Percentiles rank a stretch among this genome's conserved stretches.
Evolutionary conservation across 257 asterid genomes (phyloP).

Genomic region (Sherardia arvensis): DNA sequence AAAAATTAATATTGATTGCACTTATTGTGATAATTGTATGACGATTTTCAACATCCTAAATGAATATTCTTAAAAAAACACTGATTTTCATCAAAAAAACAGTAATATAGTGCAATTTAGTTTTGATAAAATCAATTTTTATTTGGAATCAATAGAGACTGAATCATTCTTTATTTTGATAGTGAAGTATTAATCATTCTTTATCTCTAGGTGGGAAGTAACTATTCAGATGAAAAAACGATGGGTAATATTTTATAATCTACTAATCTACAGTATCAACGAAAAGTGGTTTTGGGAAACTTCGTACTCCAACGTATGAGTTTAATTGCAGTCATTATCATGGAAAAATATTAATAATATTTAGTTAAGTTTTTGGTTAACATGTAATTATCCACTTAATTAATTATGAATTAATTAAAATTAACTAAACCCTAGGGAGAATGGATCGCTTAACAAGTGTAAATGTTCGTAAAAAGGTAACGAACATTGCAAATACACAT

Average conservation of each 20-base stretch:
- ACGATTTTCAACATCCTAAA: too few species aligned
- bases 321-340: background rate
- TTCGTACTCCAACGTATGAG: background rate
- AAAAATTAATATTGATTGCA: too few species aligned
- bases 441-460: background rate
- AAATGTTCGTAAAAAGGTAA: background rate
- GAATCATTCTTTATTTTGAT: too few species aligned
- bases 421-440: background rate
- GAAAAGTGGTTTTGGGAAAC: background rate
- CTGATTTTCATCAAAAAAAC: too few species aligned
- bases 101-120: too few species aligned
- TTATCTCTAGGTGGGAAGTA: background rate
- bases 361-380: background rate
- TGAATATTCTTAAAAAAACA: too few species aligned
- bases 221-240: background rate
- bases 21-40: too few species aligned
- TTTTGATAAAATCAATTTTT: too few species aligned
- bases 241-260: background rate
- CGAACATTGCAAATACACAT: background rate
- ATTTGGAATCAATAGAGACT: too few species aligned
- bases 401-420: too few species aligned
- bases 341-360: background rate
- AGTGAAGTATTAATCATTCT: background rate
- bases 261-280: too few species aligned
- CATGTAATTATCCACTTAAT: background rate